phyloP scores from a whole-genome alignment of 2,329 filamentous ascomycete species.

The Trichophyton mentagrophytes region DNA sequence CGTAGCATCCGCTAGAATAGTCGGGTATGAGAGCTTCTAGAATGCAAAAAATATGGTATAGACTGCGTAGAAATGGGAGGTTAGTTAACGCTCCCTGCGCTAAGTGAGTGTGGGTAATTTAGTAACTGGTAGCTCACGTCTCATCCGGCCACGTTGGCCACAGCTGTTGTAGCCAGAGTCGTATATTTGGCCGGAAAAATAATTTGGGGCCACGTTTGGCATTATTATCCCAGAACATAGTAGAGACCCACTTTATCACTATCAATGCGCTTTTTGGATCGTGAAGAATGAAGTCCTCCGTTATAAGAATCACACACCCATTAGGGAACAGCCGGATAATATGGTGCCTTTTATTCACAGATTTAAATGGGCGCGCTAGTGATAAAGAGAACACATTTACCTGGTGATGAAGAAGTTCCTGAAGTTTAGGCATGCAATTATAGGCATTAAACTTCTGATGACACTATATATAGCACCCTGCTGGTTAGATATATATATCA shows the following conservation, averaged over 20 bases:
- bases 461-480: conserved; percentile 17
- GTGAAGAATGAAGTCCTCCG: conserved; percentile 28
- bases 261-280: conserved; percentile 21
- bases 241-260: conserved; percentile 27
- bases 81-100: not conserved
- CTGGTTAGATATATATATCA: not conserved
- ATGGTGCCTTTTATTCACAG: conserved; percentile 15
- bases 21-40: conserved; percentile 19
- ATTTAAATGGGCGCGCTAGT: conserved; percentile 18
- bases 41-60: conserved; percentile 18
- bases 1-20: conserved; percentile 8
- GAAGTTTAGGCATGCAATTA: conserved; percentile 19
- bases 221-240: conserved; percentile 13
- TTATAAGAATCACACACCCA: conserved; percentile 28
- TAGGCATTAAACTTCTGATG: conserved; percentile 26
- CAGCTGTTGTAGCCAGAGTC: conserved; percentile 22
- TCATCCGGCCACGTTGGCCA: conserved; percentile 10
- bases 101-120: not conserved
- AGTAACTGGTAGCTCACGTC: conserved; percentile 14
- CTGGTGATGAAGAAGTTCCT: conserved; percentile 15
- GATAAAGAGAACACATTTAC: conserved; percentile 28
- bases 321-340: conserved; percentile 28
- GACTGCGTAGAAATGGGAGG: not conserved
- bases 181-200: conserved; percentile 26
- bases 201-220: conserved; percentile 26